phyloP scores from a whole-genome alignment of 1,139 yeast species.

The Suhomyces panamericanus region DNA sequence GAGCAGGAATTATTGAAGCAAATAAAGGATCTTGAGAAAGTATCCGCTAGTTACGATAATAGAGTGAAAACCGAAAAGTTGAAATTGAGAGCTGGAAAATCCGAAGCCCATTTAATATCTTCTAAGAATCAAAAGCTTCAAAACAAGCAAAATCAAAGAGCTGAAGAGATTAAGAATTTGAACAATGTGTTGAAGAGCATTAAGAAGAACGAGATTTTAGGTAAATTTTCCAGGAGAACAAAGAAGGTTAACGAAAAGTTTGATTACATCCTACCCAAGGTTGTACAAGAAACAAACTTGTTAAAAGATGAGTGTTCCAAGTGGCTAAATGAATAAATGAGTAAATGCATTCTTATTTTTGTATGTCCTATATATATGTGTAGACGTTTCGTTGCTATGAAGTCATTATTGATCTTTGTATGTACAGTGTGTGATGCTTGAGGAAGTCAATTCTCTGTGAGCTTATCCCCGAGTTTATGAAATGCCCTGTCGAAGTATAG shows the following conservation, averaged over 20 bases:
- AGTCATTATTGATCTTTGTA: neutral
- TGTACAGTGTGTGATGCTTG: neutral
- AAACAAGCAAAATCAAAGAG: constrained; percentile 25
- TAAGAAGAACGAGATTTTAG: constrained; percentile 29
- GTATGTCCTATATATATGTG: neutral
- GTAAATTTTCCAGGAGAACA: constrained; percentile 31
- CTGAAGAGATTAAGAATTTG: constrained; percentile 30
- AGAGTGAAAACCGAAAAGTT: constrained; percentile 24
- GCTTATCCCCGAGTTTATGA: constrained; percentile 52
- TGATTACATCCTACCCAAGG: constrained; percentile 39
- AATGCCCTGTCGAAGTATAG: constrained; percentile 65
- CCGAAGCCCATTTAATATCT: constrained; percentile 23
- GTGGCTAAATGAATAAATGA: constrained; percentile 10
- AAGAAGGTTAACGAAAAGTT: constrained; percentile 38
- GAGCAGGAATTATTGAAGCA: constrained; percentile 24
- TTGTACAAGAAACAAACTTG: constrained; percentile 22
- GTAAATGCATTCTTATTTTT: neutral
- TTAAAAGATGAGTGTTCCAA: constrained; percentile 12
- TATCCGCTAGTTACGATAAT: constrained; percentile 28
- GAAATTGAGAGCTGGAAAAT: constrained; percentile 25
- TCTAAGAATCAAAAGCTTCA: constrained; percentile 31
- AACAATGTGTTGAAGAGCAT: constrained; percentile 31
- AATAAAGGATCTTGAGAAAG: constrained; percentile 27
- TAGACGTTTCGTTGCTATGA: neutral
- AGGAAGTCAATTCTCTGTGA: constrained; percentile 12